Base-by-base conservation (phyloP, 768 basidiomycete species). In the Leucocoprinus leucothites region DNA sequence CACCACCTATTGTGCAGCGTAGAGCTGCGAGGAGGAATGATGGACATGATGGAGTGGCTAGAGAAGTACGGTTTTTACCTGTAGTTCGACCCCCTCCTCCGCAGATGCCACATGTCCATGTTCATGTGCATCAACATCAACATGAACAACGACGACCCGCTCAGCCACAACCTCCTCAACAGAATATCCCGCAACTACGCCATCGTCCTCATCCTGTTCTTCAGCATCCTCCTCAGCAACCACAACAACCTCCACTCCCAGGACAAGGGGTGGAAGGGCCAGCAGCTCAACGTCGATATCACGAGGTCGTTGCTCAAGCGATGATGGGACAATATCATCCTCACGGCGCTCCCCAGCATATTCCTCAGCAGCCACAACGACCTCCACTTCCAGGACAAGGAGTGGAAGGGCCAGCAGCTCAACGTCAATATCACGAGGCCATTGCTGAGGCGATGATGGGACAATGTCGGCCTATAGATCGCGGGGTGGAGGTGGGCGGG, bases 401-500 rank as follows among this genome's bases (percentile, higher is more conserved):
- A n/a, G n/a, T n/a, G n/a, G n/a, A n/a, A n/a, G n/a, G n/a, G n/a
- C n/a, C n/a, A n/a, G n/a, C n/a, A n/a, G n/a, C n/a, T n/a, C n/a
- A n/a, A n/a, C n/a, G n/a, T n/a, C n/a, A n/a, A 5, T 43, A 52
- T 44, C 41, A 34, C 16, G 41, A 52, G 35, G 51, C 42, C 7
- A 26, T 52, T 14, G 42, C 51, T 0, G 41, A 52, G 18, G 51
- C 51, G 9, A 52, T 52, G 51, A 35, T 28, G 38, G 51, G 51
- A 14, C 42, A 24, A 16, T 52, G 44, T 35, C 42, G 44, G 31
- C 51, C 51, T 14, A 28, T 26, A 22, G 51, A 41, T 11, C 40
- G 51, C 3, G 42, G 51, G 2, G 28, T 52, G 9, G 51, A 52
- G 25, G 28, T 52, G 31, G 51, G 41, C 19, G 51, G 51, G 16